phyloP scores from a whole-genome alignment of 352 stramenopile species.

The Globisporangium viniferum region DNA sequence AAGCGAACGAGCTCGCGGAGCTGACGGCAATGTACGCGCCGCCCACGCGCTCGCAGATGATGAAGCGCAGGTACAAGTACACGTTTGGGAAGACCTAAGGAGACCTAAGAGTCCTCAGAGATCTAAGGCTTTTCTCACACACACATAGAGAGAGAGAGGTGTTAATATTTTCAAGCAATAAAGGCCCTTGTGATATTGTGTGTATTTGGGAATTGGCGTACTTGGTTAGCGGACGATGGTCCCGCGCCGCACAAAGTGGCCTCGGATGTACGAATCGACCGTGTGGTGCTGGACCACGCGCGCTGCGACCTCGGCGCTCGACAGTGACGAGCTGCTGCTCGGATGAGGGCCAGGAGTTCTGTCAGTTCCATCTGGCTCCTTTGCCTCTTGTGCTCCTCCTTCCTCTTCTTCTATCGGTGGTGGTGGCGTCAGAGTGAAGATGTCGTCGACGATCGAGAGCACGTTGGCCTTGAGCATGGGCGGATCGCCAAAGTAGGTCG shows the following conservation, averaged over 20 bases:
- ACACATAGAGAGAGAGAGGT: background rate
- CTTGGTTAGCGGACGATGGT: background rate
- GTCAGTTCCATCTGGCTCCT: slow-evolving; percentile 10
- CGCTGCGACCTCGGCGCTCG: background rate
- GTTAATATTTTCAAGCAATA: background rate
- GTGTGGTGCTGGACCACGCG: slow-evolving; percentile 33
- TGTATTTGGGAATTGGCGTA: background rate
- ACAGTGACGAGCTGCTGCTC: slow-evolving; percentile 23
- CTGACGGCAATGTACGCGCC: background rate
- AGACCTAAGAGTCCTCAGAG: too few species aligned
- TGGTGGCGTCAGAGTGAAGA: slow-evolving; percentile 9
- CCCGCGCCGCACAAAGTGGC: slow-evolving; percentile 3
- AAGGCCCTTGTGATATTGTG: background rate
- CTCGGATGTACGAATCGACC: slow-evolving; percentile 41
- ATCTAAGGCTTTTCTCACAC: background rate
- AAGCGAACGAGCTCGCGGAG: slow-evolving; percentile 22
- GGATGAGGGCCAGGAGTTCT: background rate
- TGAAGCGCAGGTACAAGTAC: slow-evolving; percentile 49
- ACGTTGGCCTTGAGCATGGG: slow-evolving; percentile 31
- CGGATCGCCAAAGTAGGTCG: slow-evolving; percentile 61
- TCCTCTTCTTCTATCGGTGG: slow-evolving; percentile 9
- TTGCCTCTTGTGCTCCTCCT: background rate
- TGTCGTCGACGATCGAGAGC: slow-evolving; percentile 25
- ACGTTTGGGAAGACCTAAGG: slow-evolving; percentile 29
- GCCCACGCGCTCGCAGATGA: slow-evolving; percentile 48